Evolutionary conservation across 345 rosid species (phyloP).

Genomic region (Cardamine resedifolia): DNA sequence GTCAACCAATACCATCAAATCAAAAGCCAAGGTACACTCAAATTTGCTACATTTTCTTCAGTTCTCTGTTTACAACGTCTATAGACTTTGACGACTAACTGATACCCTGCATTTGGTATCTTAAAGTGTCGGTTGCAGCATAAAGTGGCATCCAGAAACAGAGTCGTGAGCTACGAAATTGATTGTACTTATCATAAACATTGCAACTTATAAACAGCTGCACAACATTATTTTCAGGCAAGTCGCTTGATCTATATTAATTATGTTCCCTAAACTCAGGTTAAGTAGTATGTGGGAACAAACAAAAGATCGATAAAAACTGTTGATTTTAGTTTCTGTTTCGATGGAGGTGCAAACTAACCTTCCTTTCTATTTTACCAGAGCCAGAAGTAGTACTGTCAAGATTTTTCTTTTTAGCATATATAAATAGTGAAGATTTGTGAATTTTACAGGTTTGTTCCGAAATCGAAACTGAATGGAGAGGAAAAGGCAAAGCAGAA

Average conservation of each 20-base stretch:
- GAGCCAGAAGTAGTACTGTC: not conserved
- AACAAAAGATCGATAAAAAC: not conserved
- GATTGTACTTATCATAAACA: not conserved
- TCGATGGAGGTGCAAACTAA: not conserved
- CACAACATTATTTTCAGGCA: constrained; percentile 21
- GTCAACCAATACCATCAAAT: constrained; percentile 59
- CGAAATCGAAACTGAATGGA: constrained; percentile 2
- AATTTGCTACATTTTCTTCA: not conserved
- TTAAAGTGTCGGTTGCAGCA: constrained; percentile 89
- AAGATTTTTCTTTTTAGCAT: not conserved
- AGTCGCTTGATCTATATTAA: not conserved
- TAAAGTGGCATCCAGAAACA: constrained; percentile 80
- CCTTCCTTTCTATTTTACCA: not conserved
- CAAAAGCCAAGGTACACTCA: constrained; percentile 75
- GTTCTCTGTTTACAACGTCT: constrained; percentile 12
- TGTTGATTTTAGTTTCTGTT: not conserved
- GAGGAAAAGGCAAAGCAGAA: constrained; percentile 15
- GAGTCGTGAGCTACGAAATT: constrained; percentile 27
- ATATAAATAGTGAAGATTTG: not conserved
- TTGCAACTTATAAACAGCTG: constrained; percentile 15
- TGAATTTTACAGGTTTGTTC: constrained; percentile 17
- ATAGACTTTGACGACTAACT: constrained; percentile 18
- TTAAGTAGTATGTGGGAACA: not conserved
- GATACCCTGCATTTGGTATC: constrained; percentile 15
- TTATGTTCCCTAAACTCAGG: not conserved